phyloP scores from a whole-genome alignment of 257 asterid species.

The Mentha longifolia region DNA sequence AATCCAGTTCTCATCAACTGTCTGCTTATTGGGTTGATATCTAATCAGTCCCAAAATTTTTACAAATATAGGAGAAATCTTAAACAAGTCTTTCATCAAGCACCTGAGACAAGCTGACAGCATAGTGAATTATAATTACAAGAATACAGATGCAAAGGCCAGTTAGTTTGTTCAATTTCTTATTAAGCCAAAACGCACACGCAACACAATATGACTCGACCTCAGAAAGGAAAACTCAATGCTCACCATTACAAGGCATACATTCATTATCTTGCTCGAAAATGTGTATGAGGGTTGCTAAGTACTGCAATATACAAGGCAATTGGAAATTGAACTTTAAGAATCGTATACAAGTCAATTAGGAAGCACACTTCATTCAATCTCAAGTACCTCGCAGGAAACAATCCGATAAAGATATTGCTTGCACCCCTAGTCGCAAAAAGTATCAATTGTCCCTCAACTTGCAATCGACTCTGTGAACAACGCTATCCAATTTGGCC shows the following conservation, averaged over 20 bases:
- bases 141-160: neutral
- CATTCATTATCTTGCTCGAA: neutral
- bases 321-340: conserved; percentile 1
- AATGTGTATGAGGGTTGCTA: neutral
- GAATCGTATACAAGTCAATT: neutral
- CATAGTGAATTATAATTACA: neutral
- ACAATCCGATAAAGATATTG: neutral
- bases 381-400: neutral
- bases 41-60: neutral
- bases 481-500: neutral
- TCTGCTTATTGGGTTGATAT: neutral
- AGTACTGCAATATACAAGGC: neutral
- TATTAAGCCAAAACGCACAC: neutral
- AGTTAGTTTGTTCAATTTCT: neutral
- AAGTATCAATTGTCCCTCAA: neutral
- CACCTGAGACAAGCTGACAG: neutral
- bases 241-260: neutral
- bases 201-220: neutral
- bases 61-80: neutral
- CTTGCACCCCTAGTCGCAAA: neutral
- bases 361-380: neutral
- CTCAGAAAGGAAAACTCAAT: neutral
- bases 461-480: neutral
- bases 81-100: neutral
- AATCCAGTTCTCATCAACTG: neutral